Evolutionary conservation across 805 yeast species (phyloP).

Genomic region (Teunomyces lycoperdinae): DNA sequence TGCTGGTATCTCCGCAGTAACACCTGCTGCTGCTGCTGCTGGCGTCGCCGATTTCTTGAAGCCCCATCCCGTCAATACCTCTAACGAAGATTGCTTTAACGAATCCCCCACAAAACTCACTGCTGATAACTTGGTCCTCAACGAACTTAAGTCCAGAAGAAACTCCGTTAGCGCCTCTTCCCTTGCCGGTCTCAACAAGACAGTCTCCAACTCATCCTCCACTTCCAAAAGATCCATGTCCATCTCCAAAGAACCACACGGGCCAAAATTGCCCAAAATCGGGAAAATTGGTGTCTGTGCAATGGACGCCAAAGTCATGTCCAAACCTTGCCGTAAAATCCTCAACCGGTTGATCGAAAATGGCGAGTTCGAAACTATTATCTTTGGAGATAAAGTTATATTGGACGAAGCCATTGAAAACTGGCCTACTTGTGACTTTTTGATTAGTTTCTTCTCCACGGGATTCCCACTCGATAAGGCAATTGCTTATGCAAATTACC

Average conservation of each 20-base stretch:
- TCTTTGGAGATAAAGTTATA: slow-evolving; percentile 96
- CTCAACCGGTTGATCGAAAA: slow-evolving; percentile 82
- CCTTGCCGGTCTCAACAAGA: slow-evolving; percentile 25
- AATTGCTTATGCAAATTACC: slow-evolving; percentile 78
- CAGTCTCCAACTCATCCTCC: slow-evolving; percentile 35
- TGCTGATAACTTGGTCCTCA: slow-evolving; percentile 13
- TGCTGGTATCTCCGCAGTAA: background rate
- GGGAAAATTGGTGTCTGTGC: slow-evolving; percentile 99
- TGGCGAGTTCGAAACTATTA: slow-evolving; percentile 95
- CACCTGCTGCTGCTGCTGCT: slow-evolving; percentile 1
- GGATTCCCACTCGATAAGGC: slow-evolving; percentile 98
- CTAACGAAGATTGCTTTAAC: background rate
- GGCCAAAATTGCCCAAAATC: slow-evolving; percentile 60
- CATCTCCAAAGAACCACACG: slow-evolving; percentile 37
- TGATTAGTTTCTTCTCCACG: slow-evolving; percentile 88
- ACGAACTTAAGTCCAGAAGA: slow-evolving; percentile 18
- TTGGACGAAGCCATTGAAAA: slow-evolving; percentile 90
- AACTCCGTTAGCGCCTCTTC: slow-evolving; percentile 16
- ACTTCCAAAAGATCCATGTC: slow-evolving; percentile 29
- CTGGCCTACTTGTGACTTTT: slow-evolving; percentile 98
- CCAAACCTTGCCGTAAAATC: slow-evolving; percentile 93
- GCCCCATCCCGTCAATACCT: background rate
- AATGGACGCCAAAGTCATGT: slow-evolving; percentile 94
- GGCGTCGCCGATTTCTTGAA: slow-evolving; percentile 14
- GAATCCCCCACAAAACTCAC: slow-evolving; percentile 12